These are phyloP conservation scores for Gastrolobium bilobum DNA, from an alignment of 306 rosid genomes.

Conservation along the genomic window DNA sequence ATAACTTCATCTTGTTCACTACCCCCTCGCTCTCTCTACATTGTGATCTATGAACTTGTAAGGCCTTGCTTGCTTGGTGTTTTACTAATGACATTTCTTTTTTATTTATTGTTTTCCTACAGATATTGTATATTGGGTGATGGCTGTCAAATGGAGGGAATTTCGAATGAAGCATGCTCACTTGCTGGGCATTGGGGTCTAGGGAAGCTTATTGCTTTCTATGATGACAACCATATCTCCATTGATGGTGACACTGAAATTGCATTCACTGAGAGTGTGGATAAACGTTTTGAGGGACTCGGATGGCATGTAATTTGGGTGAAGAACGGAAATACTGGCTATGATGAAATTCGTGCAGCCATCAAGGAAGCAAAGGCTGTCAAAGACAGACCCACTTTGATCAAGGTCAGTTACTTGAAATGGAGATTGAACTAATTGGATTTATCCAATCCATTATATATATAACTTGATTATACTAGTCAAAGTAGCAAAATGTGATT, in stretches of 20 bases:
- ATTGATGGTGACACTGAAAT: slow-evolving; percentile 96
- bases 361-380: slow-evolving; percentile 97
- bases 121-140: slow-evolving; percentile 93
- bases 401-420: slow-evolving; percentile 71
- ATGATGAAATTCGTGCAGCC: slow-evolving; percentile 97
- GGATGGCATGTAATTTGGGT: slow-evolving; percentile 99
- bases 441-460: slow-evolving; percentile 21
- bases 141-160: slow-evolving; percentile 99
- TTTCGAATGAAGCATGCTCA: slow-evolving; percentile 89
- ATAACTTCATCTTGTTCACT: slow-evolving; percentile 26
- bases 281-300: slow-evolving; percentile 90
- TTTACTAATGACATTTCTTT: slow-evolving; percentile 41
- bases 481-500: slow-evolving; percentile 12
- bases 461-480: slow-evolving; percentile 20
- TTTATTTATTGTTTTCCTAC: slow-evolving; percentile 2
- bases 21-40: not conserved
- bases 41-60: slow-evolving; percentile 21
- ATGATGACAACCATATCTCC: slow-evolving; percentile 99
- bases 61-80: slow-evolving; percentile 13
- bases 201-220: slow-evolving; percentile 92
- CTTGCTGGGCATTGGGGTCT: slow-evolving; percentile 99
- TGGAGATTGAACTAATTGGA: slow-evolving; percentile 33
- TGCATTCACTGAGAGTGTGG: slow-evolving; percentile 94
- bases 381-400: slow-evolving; percentile 94
- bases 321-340: slow-evolving; percentile 97